Evolutionary conservation across 768 basidiomycete genomes (phyloP).

Genomic region (Heimioporus sp.): DNA sequence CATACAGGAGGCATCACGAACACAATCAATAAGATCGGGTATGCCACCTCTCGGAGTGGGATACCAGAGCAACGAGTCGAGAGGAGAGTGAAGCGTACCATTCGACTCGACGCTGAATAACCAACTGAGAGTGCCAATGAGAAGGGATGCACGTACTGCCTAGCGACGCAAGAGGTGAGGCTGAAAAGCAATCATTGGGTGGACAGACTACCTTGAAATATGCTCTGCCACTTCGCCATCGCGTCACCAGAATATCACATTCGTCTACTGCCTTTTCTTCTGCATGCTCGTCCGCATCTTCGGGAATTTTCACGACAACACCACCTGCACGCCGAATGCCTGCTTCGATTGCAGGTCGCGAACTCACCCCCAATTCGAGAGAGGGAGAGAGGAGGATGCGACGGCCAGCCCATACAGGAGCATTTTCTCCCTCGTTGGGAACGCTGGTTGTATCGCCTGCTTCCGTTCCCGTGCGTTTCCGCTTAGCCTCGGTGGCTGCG

Average conservation of each 20-base stretch:
- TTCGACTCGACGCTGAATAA: slow-evolving; percentile 73
- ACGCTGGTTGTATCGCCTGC: slow-evolving; percentile 6
- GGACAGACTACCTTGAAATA: slow-evolving; percentile 52
- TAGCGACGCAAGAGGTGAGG: slow-evolving; percentile 24
- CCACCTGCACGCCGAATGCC: slow-evolving; percentile 66
- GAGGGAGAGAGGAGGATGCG: slow-evolving; percentile 60
- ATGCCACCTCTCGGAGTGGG: slow-evolving; percentile 67
- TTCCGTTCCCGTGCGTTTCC: slow-evolving; percentile 21
- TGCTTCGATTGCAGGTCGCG: slow-evolving; percentile 54
- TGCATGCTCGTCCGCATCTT: slow-evolving; percentile 33
- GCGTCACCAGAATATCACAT: slow-evolving; percentile 75
- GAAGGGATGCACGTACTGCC: slow-evolving; percentile 47
- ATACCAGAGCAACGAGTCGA: slow-evolving; percentile 81
- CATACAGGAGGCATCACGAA: slow-evolving; percentile 34
- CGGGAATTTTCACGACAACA: slow-evolving; percentile 49
- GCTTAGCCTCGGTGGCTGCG: slow-evolving; percentile 14
- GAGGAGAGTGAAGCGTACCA: slow-evolving; percentile 58
- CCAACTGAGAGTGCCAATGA: slow-evolving; percentile 81
- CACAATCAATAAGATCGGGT: slow-evolving; percentile 57
- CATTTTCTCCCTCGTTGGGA: slow-evolving; percentile 26
- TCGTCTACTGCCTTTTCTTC: slow-evolving; percentile 37
- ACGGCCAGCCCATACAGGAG: slow-evolving; percentile 57
- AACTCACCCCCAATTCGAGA: slow-evolving; percentile 49
- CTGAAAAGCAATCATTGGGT: no score
- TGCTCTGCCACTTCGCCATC: slow-evolving; percentile 63